phyloP scores from a whole-genome alignment of 192 early-diverging fungal genomes.

The Coemansia sp. region DNA sequence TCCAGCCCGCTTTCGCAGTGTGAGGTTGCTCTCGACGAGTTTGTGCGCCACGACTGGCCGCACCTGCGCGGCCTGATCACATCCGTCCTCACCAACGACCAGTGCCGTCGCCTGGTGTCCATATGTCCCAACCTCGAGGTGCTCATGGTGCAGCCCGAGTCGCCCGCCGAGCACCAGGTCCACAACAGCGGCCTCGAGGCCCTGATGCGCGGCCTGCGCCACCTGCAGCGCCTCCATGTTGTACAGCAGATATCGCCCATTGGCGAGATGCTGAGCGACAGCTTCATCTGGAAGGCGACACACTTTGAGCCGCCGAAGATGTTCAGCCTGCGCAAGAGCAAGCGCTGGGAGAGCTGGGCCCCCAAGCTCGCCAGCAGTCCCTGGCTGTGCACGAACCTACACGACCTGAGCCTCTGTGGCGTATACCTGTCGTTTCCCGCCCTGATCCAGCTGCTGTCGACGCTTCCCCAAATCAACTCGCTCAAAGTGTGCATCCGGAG shows the following conservation, averaged over 20 bases:
- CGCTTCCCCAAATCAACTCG: conserved; percentile 38
- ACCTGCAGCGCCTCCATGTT: conserved; percentile 41
- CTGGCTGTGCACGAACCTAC: conserved; percentile 37
- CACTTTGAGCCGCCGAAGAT: conserved; percentile 49
- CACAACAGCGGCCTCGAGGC: conserved; percentile 55
- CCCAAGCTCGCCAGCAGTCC: conserved; percentile 58
- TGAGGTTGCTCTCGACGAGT: conserved; percentile 48
- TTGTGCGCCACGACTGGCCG: conserved; percentile 49
- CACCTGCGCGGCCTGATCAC: conserved; percentile 50
- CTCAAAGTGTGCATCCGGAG: conserved; percentile 50
- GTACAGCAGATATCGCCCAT: conserved; percentile 58
- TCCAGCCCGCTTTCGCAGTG: conserved; percentile 45
- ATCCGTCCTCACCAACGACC: conserved; percentile 53
- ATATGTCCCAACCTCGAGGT: conserved; percentile 50
- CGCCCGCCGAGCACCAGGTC: conserved; percentile 55
- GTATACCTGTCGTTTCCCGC: conserved; percentile 55
- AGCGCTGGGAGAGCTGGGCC: conserved; percentile 55
- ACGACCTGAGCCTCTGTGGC: conserved; percentile 50
- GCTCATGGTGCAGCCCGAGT: conserved; percentile 54
- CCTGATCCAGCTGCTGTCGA: conserved; percentile 53
- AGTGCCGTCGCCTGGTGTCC: conserved; percentile 34
- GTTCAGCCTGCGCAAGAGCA: conserved; percentile 49
- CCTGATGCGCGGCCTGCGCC: conserved; percentile 39
- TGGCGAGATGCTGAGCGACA: conserved; percentile 57
- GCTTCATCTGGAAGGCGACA: conserved; percentile 53